A percentile compares a stretch with the other conserved stretches of the same genome.
Evolutionary conservation across 352 stramenopile species (phyloP).

Genomic region (Phytopythium ostracodes): DNA sequence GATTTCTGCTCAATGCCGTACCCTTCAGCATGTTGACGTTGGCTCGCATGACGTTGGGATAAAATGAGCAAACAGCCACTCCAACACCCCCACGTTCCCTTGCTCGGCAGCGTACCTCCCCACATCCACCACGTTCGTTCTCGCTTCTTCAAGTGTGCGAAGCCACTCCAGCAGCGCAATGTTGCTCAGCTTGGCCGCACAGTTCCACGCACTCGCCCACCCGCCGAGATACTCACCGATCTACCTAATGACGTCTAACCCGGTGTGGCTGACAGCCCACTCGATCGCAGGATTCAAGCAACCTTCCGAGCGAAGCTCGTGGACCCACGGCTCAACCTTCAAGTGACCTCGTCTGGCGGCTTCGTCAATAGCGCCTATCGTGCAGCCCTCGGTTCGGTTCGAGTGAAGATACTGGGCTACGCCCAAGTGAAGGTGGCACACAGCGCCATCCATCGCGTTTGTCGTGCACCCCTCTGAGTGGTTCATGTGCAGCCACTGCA

Average conservation of each 20-base stretch:
- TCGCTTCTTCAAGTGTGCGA: not conserved
- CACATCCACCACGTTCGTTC: too few species aligned
- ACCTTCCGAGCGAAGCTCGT: not conserved
- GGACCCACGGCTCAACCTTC: not conserved
- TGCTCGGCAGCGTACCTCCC: too few species aligned
- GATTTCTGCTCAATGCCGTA: not conserved
- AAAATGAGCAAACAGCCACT: not conserved
- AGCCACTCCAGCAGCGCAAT: not conserved
- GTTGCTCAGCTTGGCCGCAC: not conserved
- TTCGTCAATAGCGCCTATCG: not conserved
- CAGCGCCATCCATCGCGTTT: not conserved
- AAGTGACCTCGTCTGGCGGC: not conserved
- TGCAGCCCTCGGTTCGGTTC: not conserved
- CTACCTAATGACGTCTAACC: not conserved
- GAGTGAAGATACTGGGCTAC: not conserved
- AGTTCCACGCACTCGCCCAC: not conserved
- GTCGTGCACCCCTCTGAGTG: not conserved
- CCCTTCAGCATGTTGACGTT: not conserved
- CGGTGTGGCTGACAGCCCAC: not conserved
- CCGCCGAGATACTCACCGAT: not conserved
- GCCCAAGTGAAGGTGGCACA: not conserved
- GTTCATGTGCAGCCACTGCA: not conserved
- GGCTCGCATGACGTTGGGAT: not conserved
- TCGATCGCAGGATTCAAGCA: too few species aligned
- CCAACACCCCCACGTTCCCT: not conserved